phyloP scores from a whole-genome alignment of 2,329 filamentous ascomycete species.

The Zopfia rhizophila region DNA sequence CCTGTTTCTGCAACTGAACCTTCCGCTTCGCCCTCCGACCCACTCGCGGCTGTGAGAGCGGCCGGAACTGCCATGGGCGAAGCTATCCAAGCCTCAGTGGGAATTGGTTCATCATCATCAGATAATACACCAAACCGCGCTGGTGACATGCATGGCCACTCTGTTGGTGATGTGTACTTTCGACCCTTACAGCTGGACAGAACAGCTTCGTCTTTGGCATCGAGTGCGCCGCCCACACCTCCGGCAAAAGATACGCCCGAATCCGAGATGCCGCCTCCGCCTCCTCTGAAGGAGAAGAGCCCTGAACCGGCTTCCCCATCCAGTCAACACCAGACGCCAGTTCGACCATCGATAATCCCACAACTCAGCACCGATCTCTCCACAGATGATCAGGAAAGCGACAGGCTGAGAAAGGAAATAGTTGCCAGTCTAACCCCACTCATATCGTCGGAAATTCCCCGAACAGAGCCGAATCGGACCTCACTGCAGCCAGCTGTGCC shows the following conservation, averaged over 20 bases:
- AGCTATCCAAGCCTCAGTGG: constrained; percentile 54
- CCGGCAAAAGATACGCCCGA: constrained; percentile 56
- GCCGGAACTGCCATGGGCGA: constrained; percentile 61
- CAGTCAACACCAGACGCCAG: constrained; percentile 23
- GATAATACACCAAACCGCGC: constrained; percentile 12
- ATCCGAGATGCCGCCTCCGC: constrained; percentile 40
- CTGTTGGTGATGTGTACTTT: constrained; percentile 48
- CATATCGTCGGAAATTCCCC: constrained; percentile 28
- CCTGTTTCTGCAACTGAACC: constrained; percentile 34
- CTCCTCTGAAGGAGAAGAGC: constrained; percentile 54
- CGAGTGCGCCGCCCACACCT: constrained; percentile 57
- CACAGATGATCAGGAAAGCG: constrained; percentile 73
- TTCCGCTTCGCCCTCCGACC: constrained; percentile 32
- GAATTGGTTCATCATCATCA: constrained; percentile 34
- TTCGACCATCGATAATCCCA: constrained; percentile 39
- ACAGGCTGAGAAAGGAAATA: constrained; percentile 78
- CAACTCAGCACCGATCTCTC: constrained; percentile 62
- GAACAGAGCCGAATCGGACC: constrained; percentile 28
- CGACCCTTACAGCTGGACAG: constrained; percentile 53
- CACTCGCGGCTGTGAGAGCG: constrained; percentile 57
- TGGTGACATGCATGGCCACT: no score
- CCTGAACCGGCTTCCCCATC: constrained; percentile 21
- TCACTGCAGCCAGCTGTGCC: constrained; percentile 38
- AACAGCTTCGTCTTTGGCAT: constrained; percentile 44
- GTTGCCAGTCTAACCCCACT: constrained; percentile 72